phyloP scores from a whole-genome alignment of 208 protist species.

The Wallacemonas sp. region DNA sequence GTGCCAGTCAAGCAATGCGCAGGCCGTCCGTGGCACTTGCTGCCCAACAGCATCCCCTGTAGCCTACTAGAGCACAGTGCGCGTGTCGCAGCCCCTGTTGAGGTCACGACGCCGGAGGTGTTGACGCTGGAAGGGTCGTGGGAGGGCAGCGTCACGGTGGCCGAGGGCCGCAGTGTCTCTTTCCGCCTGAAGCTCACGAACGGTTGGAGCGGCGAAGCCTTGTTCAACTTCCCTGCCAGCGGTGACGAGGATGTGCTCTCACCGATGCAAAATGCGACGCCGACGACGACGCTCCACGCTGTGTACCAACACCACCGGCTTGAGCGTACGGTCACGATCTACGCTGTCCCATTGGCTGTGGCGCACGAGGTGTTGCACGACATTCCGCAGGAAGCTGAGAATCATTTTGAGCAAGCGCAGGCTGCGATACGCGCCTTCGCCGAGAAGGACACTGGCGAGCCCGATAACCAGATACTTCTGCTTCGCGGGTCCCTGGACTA shows the following conservation, averaged over 20 bases:
- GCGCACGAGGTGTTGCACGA: neutral
- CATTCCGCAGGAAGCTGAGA: neutral
- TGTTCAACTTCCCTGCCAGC: conserved; percentile 4
- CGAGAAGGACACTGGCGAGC: neutral
- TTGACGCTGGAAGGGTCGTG: conserved; percentile 71
- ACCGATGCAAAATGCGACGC: neutral
- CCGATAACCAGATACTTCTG: neutral
- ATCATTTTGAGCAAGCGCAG: neutral
- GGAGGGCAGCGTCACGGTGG: conserved; percentile 51
- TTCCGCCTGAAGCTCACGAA: neutral
- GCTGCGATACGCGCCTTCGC: neutral
- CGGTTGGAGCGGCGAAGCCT: conserved; percentile 1
- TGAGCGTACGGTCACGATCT: conserved; percentile 7
- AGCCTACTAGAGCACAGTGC: conserved; percentile 80
- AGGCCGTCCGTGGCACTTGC: conserved; percentile 59
- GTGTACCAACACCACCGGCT: conserved; percentile 11
- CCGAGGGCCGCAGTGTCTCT: neutral
- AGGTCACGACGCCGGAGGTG: conserved; percentile 9
- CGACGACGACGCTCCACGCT: neutral
- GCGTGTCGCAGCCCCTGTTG: conserved; percentile 39
- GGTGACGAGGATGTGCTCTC: neutral
- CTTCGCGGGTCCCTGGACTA: conserved; percentile 44
- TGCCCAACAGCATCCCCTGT: conserved; percentile 75
- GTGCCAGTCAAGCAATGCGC: conserved; percentile 82
- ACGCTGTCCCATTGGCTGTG: neutral